Evolutionary conservation across 148 eudicot genomes (phyloP), one percentile per base, ranked within the genome.

Genomic region (Cornus suecica): DNA sequence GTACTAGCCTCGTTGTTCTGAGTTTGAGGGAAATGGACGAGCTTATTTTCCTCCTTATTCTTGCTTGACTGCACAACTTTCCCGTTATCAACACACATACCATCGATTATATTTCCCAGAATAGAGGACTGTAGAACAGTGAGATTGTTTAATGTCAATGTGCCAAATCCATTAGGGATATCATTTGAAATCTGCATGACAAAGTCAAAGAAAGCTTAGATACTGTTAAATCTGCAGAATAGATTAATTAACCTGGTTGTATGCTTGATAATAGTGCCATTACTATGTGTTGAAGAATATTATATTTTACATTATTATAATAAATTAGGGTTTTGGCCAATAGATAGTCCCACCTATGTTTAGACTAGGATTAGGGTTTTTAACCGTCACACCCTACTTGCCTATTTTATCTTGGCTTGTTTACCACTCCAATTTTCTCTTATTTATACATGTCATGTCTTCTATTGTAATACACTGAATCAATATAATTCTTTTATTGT

Each of bases 1-100:
- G 78, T 71, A 32, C 82, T 78, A 31, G 60, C 45, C 27, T 76
- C 76, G 42, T 69, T 74, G 62, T 78, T 80, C 67, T 85, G 89
- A 51, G 84, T 32, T 58, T 77, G 90, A 83, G 84, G 72, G 66
- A 74, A 74, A 68, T 69, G 66, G 64, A 61, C 60, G 61, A 82
- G 77, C 25, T 83, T 83, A 45, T 79, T 81, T 26, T 68, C 68
- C 65, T 87, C 81, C 61, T 78, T 45, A 66, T 76, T 51, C 63
- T 81, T 85, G 66, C 88, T 85, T 81, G 86, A 72, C 77, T 79
- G 85, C 69, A 84, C 77, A 30, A 86, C 85, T 75, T 77, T 84
- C 80, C 87, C 83, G 25, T 82, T 80, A 66, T 75, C 80, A 78
- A 85, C 68, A 45, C 76, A 48, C 56, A 82, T 80, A 18, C 80